Evolutionary conservation across 1,284 basidiomycete species (phyloP), one percentile per base, ranked within the genome.

Genomic region (Ceratobasidium sp.): DNA sequence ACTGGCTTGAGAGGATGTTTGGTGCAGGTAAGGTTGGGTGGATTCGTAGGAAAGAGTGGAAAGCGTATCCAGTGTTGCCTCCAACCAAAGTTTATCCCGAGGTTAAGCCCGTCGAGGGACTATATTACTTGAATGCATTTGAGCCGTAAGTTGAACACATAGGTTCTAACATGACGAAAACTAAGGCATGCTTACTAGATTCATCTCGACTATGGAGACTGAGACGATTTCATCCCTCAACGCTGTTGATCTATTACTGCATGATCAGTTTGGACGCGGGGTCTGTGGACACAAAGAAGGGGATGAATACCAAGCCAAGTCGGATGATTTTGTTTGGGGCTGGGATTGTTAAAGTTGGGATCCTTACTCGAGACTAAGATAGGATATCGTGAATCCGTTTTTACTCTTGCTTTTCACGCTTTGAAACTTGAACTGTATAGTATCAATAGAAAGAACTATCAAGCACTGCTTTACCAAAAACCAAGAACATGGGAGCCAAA

Each of bases 121-220:
- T 98, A 64, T 95, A 91, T 81, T 96, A 96, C 75, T 87, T 95
- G 52, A 96, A 95, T 73, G 86, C 92, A 0, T 90, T 96, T 74
- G 94, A 98, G 79, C 88, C 89, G 82, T 89, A 79, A 77, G 86
- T 85, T 12, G 55, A 38, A 17, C 25, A 29, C 20, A 29, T 0
- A 7, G 73, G 71, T 31, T 42, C 47, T 70, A 42, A 34, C 49
- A 20, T 45, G 64, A 34, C 60, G 22, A 54, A 5, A 22, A 25
- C 71, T 74, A 45, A 74, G 34, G 6, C 42, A 53, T n/a, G 42
- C 40, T 42, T 13, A 65, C 3, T 71, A 91, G 90, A 45, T 84
- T 91, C 74, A 89, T 92, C 53, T 90, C 88, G 13, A 91, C 90
- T 8, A 96, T 97, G 94, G 94, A 98, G 79, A 96, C 95, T 0